A percentile compares a stretch with the other conserved stretches of the same genome.
These are phyloP conservation scores for Bacidia rubella DNA, from an alignment of 495 filamentous ascomycete species.

Conservation along the genomic window DNA sequence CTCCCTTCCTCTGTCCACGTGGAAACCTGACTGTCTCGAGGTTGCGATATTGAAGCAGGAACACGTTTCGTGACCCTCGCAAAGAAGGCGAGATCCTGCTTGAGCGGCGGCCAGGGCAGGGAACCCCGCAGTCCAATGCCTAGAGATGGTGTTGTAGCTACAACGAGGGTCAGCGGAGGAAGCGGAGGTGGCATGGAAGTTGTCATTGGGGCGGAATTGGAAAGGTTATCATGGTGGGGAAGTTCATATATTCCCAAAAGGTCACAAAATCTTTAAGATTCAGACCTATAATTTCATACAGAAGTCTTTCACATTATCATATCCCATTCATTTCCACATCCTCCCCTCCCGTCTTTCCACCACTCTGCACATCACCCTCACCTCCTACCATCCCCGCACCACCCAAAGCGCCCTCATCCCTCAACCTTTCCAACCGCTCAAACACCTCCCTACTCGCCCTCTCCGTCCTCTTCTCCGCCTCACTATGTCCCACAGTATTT, in stretches of 20 bases:
- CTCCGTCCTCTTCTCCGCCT: constrained; percentile 36
- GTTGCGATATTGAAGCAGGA: constrained; percentile 7
- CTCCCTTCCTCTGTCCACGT: neutral
- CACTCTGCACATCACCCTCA: neutral
- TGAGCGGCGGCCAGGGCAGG: constrained; percentile 80
- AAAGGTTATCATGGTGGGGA: constrained; percentile 32
- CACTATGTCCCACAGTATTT: constrained; percentile 42
- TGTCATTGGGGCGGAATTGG: constrained; percentile 13
- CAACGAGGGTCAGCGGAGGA: constrained; percentile 54
- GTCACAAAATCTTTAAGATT: too few species aligned
- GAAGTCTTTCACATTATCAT: neutral
- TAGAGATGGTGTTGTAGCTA: constrained; percentile 56
- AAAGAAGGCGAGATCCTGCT: constrained; percentile 87
- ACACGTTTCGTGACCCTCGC: constrained; percentile 71
- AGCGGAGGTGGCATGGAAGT: constrained; percentile 24
- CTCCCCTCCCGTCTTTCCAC: neutral
- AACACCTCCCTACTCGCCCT: constrained; percentile 38
- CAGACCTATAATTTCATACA: neutral
- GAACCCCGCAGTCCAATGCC: constrained; percentile 73
- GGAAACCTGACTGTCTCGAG: neutral
- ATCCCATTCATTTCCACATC: neutral
- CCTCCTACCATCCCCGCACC: constrained; percentile 26
- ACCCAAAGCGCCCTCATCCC: constrained; percentile 15
- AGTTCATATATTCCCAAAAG: too few species aligned
- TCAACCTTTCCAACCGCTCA: constrained; percentile 24